phyloP scores from a whole-genome alignment of 192 early-diverging fungal genomes.

The Coemansia umbellata region DNA sequence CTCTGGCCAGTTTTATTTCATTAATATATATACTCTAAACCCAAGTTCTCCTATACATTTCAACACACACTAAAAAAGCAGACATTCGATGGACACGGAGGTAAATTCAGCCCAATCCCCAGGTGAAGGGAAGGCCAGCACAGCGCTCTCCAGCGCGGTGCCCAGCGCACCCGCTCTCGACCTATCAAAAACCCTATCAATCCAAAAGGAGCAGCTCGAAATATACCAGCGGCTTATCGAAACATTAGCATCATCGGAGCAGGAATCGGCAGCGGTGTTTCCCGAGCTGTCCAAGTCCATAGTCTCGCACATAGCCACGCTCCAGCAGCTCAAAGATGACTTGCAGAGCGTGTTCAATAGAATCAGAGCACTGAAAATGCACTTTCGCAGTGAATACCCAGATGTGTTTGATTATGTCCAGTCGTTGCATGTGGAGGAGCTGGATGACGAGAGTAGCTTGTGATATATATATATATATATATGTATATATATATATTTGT shows the following conservation, averaged over 20 bases:
- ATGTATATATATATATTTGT: background rate
- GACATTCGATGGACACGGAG: background rate
- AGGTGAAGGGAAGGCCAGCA: background rate
- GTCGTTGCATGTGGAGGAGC: constrained; percentile 36
- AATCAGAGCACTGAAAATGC: constrained; percentile 29
- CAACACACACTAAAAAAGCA: background rate
- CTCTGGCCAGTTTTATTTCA: background rate
- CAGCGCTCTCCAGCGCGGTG: constrained; percentile 14
- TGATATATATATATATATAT: background rate
- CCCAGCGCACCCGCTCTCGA: constrained; percentile 28
- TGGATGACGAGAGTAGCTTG: constrained; percentile 24
- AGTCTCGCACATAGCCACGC: constrained; percentile 13
- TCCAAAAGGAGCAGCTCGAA: constrained; percentile 27
- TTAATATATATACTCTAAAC: background rate
- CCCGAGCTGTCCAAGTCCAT: constrained; percentile 36
- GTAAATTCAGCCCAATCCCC: background rate
- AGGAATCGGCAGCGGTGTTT: constrained; percentile 29
- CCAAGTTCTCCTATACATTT: background rate
- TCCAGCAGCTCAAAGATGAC: constrained; percentile 33
- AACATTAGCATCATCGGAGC: constrained; percentile 20
- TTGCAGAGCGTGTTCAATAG: constrained; percentile 38
- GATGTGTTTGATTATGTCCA: constrained; percentile 44
- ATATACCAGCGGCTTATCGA: constrained; percentile 33
- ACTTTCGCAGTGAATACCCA: constrained; percentile 30
- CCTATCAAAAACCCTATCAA: constrained; percentile 11